Evolutionary conservation across 2,329 filamentous ascomycete species (phyloP).

Genomic region (Cladosporium sp.): DNA sequence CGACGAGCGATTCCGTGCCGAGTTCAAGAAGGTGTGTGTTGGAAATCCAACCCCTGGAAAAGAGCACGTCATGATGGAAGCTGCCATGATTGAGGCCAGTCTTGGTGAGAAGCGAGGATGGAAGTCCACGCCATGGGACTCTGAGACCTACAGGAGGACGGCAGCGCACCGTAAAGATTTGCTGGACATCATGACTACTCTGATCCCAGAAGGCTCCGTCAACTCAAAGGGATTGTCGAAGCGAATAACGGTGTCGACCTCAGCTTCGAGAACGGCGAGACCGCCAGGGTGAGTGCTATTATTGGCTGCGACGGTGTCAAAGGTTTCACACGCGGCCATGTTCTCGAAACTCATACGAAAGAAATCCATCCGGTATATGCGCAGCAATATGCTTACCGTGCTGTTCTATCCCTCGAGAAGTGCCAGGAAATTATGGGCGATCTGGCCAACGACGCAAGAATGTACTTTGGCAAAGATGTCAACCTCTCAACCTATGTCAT

Average conservation of each 20-base stretch:
- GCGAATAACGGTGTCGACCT: no score
- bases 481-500: not conserved
- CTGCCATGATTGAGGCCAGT: not conserved
- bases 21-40: not conserved
- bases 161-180: not conserved
- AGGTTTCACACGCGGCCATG: not conserved
- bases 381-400: not conserved
- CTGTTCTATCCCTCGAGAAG: not conserved
- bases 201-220: not conserved
- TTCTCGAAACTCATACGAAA: not conserved
- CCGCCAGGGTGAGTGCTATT: conserved; percentile 29
- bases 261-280: not conserved
- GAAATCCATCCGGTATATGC: not conserved
- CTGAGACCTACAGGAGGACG: not conserved
- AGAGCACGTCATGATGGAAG: not conserved
- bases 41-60: not conserved
- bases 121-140: not conserved
- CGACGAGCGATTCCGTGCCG: no score
- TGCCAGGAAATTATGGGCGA: not conserved
- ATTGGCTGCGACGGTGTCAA: not conserved
- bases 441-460: not conserved
- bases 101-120: not conserved
- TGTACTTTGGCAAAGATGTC: not conserved
- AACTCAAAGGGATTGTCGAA: no score
- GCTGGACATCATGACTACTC: not conserved